Evolutionary conservation across 148 eudicot genomes (phyloP).

Genomic region (Nepenthes mirabilis): DNA sequence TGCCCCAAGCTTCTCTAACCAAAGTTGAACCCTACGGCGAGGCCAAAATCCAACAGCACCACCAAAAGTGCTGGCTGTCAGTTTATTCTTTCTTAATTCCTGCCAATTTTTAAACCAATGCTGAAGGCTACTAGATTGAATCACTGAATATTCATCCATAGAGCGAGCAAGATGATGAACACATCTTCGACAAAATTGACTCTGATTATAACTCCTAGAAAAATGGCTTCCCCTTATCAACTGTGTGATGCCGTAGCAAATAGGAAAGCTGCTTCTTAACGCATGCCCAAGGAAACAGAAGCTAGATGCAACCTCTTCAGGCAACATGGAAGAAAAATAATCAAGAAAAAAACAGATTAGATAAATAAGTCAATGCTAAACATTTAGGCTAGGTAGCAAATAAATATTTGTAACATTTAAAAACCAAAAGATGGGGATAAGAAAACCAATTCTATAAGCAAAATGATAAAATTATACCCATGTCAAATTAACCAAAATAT

Average conservation of each 20-base stretch:
- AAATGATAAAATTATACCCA: too few relatives aligned
- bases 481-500: too few relatives aligned
- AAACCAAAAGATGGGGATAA: too few relatives aligned
- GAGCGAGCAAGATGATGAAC: too few relatives aligned
- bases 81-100: constrained; percentile 38
- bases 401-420: too few relatives aligned
- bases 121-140: constrained; percentile 31
- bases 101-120: constrained; percentile 82
- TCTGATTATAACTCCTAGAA: not conserved
- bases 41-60: constrained; percentile 65
- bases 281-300: not conserved
- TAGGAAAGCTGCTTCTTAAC: not conserved
- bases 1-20: constrained; percentile 76
- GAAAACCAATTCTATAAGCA: too few relatives aligned
- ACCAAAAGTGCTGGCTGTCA: constrained; percentile 74
- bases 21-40: constrained; percentile 48
- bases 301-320: not conserved
- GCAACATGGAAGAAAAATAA: not conserved
- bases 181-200: not conserved
- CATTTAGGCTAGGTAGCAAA: too few relatives aligned
- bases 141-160: constrained; percentile 15
- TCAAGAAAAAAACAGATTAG: not conserved
- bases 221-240: not conserved
- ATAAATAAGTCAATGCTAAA: too few relatives aligned
- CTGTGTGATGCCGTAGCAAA: not conserved